A percentile compares a stretch with the other conserved stretches of the same genome.
Conservation (phyloP, 108 stramenopile genomes). For the Nitzschia putrida region DNA sequence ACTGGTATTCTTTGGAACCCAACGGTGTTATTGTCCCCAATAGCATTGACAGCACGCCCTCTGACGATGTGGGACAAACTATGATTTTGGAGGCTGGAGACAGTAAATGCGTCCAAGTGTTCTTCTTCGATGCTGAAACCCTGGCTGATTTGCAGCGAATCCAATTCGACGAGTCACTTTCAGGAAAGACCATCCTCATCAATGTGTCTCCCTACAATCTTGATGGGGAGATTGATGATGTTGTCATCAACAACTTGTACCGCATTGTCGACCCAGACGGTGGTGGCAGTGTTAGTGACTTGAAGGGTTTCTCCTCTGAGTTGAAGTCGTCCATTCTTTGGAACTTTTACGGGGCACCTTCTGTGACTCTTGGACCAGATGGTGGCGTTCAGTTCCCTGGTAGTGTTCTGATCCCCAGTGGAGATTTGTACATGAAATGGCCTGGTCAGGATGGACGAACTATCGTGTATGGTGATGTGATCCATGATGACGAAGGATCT, state of each 20-base stretch:
- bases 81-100: constrained; percentile 1
- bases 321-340: constrained; percentile 25
- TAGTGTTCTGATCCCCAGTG: constrained; percentile 15
- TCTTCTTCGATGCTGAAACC: neutral
- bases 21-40: constrained; percentile 11
- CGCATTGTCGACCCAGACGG: neutral
- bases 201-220: constrained; percentile 24
- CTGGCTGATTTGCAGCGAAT: neutral
- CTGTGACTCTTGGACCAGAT: constrained; percentile 17
- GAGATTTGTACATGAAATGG: constrained; percentile 10
- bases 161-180: neutral
- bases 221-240: neutral
- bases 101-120: constrained; percentile 11
- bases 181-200: constrained; percentile 35
- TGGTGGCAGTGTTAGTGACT: neutral
- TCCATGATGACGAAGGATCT: constrained; percentile 18
- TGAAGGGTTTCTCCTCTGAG: constrained; percentile 7
- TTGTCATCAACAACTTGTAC: constrained; percentile 3
- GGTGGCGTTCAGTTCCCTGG: constrained; percentile 20
- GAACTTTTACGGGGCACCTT: constrained; percentile 29
- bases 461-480: constrained; percentile 17
- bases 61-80: neutral
- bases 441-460: constrained; percentile 31
- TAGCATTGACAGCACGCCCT: neutral
- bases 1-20: constrained; percentile 11